phyloP scores from a whole-genome alignment of 2,329 filamentous ascomycete species.

The Epichloe coenophiala region DNA sequence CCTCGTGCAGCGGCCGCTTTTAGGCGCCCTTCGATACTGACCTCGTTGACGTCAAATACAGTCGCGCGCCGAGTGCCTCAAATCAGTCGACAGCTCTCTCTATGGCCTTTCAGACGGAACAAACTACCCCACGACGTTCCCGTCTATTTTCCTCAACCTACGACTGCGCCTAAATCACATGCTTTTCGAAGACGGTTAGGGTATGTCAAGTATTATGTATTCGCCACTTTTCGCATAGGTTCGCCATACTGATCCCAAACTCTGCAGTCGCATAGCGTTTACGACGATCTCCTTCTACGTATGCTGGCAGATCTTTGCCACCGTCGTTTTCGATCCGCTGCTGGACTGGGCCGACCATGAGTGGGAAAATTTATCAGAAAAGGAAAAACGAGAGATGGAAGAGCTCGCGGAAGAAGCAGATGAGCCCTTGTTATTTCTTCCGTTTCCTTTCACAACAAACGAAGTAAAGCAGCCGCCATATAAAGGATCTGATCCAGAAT shows the following conservation, averaged over 20 bases:
- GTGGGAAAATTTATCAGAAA: slow-evolving; percentile 27
- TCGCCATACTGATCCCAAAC: neutral
- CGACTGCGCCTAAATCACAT: neutral
- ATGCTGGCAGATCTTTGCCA: slow-evolving; percentile 30
- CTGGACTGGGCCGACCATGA: slow-evolving; percentile 28
- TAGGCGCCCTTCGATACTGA: slow-evolving; percentile 9
- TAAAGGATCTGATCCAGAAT: slow-evolving; percentile 47
- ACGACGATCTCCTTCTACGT: slow-evolving; percentile 20
- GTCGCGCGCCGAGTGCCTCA: slow-evolving; percentile 4
- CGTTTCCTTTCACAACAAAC: slow-evolving; percentile 45
- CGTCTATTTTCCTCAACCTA: slow-evolving; percentile 19
- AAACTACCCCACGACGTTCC: slow-evolving; percentile 12
- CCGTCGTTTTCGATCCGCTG: slow-evolving; percentile 32
- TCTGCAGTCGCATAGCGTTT: slow-evolving; percentile 16
- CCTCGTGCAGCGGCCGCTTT: slow-evolving; percentile 11
- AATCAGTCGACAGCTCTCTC: slow-evolving; percentile 15
- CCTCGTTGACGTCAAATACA: slow-evolving; percentile 10
- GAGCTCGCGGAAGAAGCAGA: slow-evolving; percentile 29
- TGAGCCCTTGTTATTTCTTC: slow-evolving; percentile 40
- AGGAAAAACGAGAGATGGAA: slow-evolving; percentile 28
- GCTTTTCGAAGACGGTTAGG: slow-evolving; percentile 4
- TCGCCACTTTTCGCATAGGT: neutral
- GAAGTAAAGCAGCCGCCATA: slow-evolving; percentile 36
- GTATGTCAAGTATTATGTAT: neutral
- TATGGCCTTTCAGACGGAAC: slow-evolving; percentile 20